phyloP scores from a whole-genome alignment of 441 rosid genomes.

The Flueggea neowawraea region DNA sequence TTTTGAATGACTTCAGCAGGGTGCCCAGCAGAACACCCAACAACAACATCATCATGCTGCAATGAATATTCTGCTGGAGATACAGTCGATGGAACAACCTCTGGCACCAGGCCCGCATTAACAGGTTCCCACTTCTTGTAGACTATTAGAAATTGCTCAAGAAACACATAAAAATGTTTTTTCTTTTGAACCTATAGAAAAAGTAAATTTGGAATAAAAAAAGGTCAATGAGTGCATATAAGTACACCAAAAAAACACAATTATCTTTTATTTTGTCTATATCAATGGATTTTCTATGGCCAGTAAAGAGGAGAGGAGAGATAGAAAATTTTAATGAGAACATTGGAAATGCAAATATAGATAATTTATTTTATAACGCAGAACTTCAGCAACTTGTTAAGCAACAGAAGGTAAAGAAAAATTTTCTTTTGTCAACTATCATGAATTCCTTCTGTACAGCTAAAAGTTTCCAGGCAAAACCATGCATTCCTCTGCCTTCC shows the following conservation, averaged over 20 bases:
- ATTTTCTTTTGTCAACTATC: too few species aligned
- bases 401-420: too few species aligned
- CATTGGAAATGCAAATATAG: background rate
- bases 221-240: background rate
- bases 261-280: background rate
- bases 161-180: slow-evolving; percentile 53
- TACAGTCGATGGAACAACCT: slow-evolving; percentile 29
- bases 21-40: slow-evolving; percentile 67
- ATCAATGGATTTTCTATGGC: too few species aligned
- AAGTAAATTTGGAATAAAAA: slow-evolving; percentile 7
- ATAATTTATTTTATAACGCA: background rate
- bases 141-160: slow-evolving; percentile 54
- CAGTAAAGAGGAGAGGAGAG: too few species aligned
- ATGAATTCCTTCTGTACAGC: too few species aligned
- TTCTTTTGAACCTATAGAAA: slow-evolving; percentile 56
- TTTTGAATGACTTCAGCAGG: slow-evolving; percentile 55
- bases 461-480: too few species aligned
- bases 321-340: too few species aligned
- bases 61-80: slow-evolving; percentile 11
- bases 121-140: slow-evolving; percentile 69
- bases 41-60: slow-evolving; percentile 21
- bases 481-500: too few species aligned
- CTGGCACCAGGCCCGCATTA: slow-evolving; percentile 37
- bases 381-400: too few species aligned
- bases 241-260: background rate